These are phyloP conservation scores for Begonia loranthoides DNA, from an alignment of 306 rosid species.

Conservation along the genomic window DNA sequence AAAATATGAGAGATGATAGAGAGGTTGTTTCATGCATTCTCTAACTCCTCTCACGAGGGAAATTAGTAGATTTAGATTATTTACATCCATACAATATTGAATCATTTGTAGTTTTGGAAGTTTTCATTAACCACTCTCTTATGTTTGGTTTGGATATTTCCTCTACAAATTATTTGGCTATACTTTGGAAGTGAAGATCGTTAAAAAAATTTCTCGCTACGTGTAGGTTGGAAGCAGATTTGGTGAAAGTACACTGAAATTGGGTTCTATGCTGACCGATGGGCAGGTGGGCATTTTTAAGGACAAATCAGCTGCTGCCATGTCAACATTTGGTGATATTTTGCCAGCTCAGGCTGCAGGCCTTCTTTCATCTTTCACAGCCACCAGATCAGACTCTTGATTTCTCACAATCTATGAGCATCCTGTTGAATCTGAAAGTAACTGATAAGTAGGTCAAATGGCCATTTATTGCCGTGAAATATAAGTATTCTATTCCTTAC, in stretches of 20 bases:
- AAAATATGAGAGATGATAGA: no score
- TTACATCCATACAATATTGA: no score
- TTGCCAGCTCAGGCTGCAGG: conserved; percentile 97
- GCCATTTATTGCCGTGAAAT: no score
- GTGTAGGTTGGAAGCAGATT: conserved; percentile 86
- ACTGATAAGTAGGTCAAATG: no score
- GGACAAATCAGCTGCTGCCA: conserved; percentile 84
- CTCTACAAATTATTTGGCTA: background rate
- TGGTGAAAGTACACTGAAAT: conserved; percentile 91
- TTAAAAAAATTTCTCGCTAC: conserved; percentile 3
- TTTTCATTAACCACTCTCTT: no score
- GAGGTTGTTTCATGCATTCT: no score
- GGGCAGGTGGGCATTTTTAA: conserved; percentile 97
- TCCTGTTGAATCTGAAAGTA: no score
- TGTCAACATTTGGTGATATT: conserved; percentile 94
- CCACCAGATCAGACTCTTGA: conserved; percentile 86
- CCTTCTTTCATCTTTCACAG: conserved; percentile 87
- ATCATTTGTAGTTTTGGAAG: no score
- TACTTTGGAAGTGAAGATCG: conserved; percentile 7
- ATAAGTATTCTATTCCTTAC: no score
- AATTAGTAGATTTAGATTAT: no score
- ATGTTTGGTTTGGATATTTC: no score
- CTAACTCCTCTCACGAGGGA: no score
- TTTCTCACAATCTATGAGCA: background rate
- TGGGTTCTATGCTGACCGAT: conserved; percentile 83